Evolutionary conservation across 768 basidiomycete genomes (phyloP), one percentile per base, ranked within the genome.

Genomic region (Lepiota subincarnata): DNA sequence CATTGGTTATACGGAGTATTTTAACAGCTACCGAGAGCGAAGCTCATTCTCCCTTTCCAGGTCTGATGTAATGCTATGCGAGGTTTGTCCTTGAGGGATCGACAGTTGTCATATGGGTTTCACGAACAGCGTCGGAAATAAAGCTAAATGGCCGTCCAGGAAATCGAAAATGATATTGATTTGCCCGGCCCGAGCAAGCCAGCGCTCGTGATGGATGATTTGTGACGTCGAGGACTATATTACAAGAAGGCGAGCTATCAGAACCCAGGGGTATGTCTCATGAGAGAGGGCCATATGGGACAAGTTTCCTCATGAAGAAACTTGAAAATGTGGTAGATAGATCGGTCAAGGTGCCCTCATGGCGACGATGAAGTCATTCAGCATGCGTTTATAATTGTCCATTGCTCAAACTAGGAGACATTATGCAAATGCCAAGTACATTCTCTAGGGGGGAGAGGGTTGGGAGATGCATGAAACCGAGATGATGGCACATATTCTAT

Each of bases 31-130:
- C 48, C 39, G 48, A 50, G 45, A 34, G 45, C n/a, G 24, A 19
- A 20, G 11, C 7, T 50, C 34, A 19, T 37, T 24, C 22, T 31
- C 34, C 28, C 16, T 8, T 26, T 26, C 34, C 6, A 20, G 35
- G 35, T 37, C 8, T 35, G 31, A 36, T 28, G 7, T 37, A 22
- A 22, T 8, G 50, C 42, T 14, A 22, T 8, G 50, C 42, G 50
- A 52, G 35, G 43, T 52, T 52, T 52, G 18, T 52, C 50, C 50
- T 52, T 24, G 14, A 45, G 11, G 19, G 50, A 42, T 51, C 50
- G 12, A 34, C 35, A 41, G 24, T 52, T 18, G 19, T 26, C 41
- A 45, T 24, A 34, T 50, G 22, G 20, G 47, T 14, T 40, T 34
- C 48, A 41, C 16, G 28, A 47, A 34, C 19, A 6, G 16, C 34